Conservation (phyloP, 2,329 filamentous ascomycete genomes). For the Dactylonectria estremocensis region DNA sequence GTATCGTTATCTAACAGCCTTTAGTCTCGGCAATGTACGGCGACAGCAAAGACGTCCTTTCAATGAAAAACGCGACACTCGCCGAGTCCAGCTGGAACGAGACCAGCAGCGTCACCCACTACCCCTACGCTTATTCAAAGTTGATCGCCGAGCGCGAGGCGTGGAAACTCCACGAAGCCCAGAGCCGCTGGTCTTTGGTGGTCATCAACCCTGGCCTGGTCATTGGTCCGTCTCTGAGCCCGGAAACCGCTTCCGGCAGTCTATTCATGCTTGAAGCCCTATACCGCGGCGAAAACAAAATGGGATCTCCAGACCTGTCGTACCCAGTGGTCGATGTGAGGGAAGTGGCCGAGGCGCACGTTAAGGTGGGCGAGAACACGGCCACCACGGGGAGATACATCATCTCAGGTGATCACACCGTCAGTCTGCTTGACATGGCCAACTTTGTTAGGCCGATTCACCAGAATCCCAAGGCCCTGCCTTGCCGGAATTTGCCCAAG, state of each 20-base stretch:
- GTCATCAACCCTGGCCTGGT: conserved; percentile 33
- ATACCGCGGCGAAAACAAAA: conserved; percentile 42
- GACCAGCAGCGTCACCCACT: neutral
- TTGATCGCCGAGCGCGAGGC: conserved; percentile 29
- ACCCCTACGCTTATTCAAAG: conserved; percentile 29
- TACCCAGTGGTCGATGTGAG: conserved; percentile 41
- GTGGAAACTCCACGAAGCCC: conserved; percentile 34
- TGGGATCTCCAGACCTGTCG: conserved; percentile 47
- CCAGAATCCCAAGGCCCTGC: conserved; percentile 30
- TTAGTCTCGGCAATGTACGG: neutral
- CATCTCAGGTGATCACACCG: conserved; percentile 19
- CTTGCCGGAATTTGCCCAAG: conserved; percentile 18
- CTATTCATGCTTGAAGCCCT: conserved; percentile 48
- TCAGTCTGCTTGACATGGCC: conserved; percentile 29
- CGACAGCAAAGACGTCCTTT: neutral
- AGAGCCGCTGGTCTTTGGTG: conserved; percentile 31
- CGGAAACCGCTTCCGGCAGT: conserved; percentile 33
- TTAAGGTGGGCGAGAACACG: conserved; percentile 6
- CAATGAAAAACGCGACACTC: neutral
- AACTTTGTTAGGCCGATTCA: conserved; percentile 20
- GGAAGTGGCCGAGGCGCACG: conserved; percentile 41
- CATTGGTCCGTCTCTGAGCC: conserved; percentile 29
- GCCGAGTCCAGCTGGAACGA: neutral
- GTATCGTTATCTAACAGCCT: no score
- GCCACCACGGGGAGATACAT: conserved; percentile 30